Base-by-base conservation (phyloP, 2,329 filamentous ascomycete species). In the Pseudodiploospora longispora region DNA sequence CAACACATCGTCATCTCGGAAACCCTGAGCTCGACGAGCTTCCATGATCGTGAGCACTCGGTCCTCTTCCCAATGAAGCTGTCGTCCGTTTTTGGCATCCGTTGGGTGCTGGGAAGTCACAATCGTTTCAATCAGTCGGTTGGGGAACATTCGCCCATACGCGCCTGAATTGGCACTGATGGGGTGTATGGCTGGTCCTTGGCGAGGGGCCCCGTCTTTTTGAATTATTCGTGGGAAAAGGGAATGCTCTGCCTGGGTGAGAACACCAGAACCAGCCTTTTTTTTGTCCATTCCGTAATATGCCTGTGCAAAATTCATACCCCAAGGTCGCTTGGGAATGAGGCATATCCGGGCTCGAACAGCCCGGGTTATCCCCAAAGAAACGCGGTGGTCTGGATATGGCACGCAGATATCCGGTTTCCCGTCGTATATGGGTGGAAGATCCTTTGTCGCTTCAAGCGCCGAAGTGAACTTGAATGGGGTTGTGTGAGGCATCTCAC, bases 1-100 rank as follows among this genome's bases (percentile, higher is more conserved):
- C 1, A 94, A 59, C 0, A 90, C 73, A 46, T 91, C 87, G 5
- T 80, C 51, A 44, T 91, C 84, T 0, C 71, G 78, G 35, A 85
- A 80, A 0, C 84, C 83, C 58, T 93, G 87, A 0, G 80, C 82
- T 2, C 84, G 68, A 2, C 83, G 66, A 0, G 72, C 76, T 59
- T 93, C 87, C 66, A 83, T 70, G 3, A 91, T 60, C 0, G 74
- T 81, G 0, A 87, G 53, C 0, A 73, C 61, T 0, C 87, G 71
- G 12, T 75, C 65, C 49, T 90, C 72, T 0, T 67, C 56, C 78
- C 83, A 90, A 57, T 93, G 87, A 6, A 87, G 50, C 0, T 65
- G 56, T 0, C 64, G 61, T 0, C 83, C 79, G 2, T 67, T 65
- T 7, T 78, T 75, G 0, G 71, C 66, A 54, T 88, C 83, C 0